Conservation (phyloP, 2,329 filamentous ascomycete species). For the Coniochaeta prunicola region DNA sequence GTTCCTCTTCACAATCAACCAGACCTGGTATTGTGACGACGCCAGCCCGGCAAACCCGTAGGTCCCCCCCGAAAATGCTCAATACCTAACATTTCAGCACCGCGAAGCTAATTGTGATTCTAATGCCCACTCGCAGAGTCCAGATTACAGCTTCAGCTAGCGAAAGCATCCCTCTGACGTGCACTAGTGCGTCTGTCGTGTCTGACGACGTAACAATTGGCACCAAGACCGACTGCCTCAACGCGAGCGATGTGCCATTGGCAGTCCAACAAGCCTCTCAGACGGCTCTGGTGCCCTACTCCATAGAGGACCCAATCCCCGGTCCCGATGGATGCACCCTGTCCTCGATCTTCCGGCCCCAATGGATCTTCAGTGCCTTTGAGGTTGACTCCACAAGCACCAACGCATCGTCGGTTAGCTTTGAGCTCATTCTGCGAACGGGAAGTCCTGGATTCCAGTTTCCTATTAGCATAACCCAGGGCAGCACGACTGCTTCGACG, state of each 20-base stretch:
- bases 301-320: conserved; percentile 6
- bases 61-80: not conserved
- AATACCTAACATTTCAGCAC: not conserved
- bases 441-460: conserved; percentile 6
- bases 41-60: conserved; percentile 7
- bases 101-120: not conserved
- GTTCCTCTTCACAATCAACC: conserved; percentile 4
- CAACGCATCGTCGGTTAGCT: conserved; percentile 2
- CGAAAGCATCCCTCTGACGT: conserved; percentile 6
- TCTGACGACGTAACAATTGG: not conserved
- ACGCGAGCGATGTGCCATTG: not conserved
- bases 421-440: conserved; percentile 9
- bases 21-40: conserved; percentile 12
- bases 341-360: conserved; percentile 6
- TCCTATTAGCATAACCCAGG: conserved; percentile 3
- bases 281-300: conserved; percentile 5
- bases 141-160: conserved; percentile 3
- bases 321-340: conserved; percentile 9
- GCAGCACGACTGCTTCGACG: not conserved
- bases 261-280: conserved; percentile 2
- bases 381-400: not conserved
- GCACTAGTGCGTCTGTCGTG: not conserved
- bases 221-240: not conserved
- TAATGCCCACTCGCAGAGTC: not conserved
- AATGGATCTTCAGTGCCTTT: conserved; percentile 10